Conservation (phyloP, 2,329 filamentous ascomycete species). For the Lasiodiplodia citricola region DNA sequence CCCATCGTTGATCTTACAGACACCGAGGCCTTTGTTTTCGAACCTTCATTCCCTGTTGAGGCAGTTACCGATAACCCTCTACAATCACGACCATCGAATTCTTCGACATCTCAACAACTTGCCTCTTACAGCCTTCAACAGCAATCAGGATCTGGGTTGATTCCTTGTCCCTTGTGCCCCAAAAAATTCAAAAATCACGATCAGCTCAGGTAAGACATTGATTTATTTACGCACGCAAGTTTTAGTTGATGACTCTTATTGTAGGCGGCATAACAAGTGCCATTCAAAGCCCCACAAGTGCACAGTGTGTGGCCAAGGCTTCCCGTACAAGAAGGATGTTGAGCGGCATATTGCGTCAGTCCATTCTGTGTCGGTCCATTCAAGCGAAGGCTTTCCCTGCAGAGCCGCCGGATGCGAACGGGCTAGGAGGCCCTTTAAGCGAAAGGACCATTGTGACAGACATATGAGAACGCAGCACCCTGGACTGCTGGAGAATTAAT, state of each 20-base stretch:
- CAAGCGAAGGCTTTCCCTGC: neutral
- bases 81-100: neutral
- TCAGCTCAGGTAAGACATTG: neutral
- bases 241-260: neutral
- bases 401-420: neutral
- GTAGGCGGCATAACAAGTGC: neutral
- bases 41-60: neutral
- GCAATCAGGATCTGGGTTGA: neutral
- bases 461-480: neutral
- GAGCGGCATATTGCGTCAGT: neutral
- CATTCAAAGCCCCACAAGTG: neutral
- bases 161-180: neutral
- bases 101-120: neutral
- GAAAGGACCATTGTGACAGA: neutral
- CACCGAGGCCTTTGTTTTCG: neutral
- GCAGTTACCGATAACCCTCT: neutral
- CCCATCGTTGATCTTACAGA: neutral
- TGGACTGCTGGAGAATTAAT: neutral
- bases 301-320: neutral
- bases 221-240: too few relatives aligned
- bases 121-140: neutral
- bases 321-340: neutral
- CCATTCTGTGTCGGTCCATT: neutral
- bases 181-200: neutral
- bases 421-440: neutral